These are phyloP conservation scores for Pseudogymnoascus sp. DNA, from an alignment of 2,329 filamentous ascomycete genomes.

Conservation along the genomic window DNA sequence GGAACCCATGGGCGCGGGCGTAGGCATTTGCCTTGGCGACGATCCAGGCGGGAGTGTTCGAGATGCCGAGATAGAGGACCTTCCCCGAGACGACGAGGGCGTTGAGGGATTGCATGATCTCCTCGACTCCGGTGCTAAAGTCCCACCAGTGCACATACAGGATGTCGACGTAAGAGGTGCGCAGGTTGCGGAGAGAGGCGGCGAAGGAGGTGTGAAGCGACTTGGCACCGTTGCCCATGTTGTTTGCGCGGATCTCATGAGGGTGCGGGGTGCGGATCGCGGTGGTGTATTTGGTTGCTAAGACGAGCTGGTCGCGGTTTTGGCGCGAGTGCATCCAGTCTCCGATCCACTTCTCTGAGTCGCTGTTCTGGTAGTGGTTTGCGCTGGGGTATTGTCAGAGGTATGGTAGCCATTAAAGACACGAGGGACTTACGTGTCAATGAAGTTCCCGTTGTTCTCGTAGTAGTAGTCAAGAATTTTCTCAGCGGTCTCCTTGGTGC, in stretches of 20 bases:
- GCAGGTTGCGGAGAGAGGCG: slow-evolving; percentile 51
- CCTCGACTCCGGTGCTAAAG: slow-evolving; percentile 55
- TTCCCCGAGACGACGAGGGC: slow-evolving; percentile 52
- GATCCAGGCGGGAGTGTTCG: slow-evolving; percentile 63
- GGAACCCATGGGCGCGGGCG: slow-evolving; percentile 62
- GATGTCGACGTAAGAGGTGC: slow-evolving; percentile 64
- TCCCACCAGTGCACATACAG: slow-evolving; percentile 38
- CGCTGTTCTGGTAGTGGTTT: slow-evolving; percentile 50
- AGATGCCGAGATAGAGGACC: slow-evolving; percentile 61
- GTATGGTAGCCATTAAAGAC: slow-evolving; percentile 30
- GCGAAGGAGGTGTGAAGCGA: slow-evolving; percentile 49
- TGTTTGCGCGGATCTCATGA: slow-evolving; percentile 44
- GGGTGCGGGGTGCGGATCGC: slow-evolving; percentile 42
- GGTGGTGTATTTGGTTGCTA: slow-evolving; percentile 64
- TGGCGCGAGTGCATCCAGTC: slow-evolving; percentile 61
- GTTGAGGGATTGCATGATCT: slow-evolving; percentile 64
- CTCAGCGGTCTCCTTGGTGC: slow-evolving; percentile 48
- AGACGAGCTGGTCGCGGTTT: slow-evolving; percentile 61
- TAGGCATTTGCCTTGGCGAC: slow-evolving; percentile 62
- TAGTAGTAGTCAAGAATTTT: slow-evolving; percentile 51
- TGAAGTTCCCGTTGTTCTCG: slow-evolving; percentile 57
- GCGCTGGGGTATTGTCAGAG: slow-evolving; percentile 37
- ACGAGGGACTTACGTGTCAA: slow-evolving; percentile 43
- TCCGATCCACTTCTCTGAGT: slow-evolving; percentile 60
- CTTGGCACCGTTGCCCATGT: slow-evolving; percentile 54